Percentiles rank a stretch among this genome's conserved stretches.
These are phyloP conservation scores for Gentiana straminea DNA, from an alignment of 257 asterid genomes.

Conservation along the genomic window DNA sequence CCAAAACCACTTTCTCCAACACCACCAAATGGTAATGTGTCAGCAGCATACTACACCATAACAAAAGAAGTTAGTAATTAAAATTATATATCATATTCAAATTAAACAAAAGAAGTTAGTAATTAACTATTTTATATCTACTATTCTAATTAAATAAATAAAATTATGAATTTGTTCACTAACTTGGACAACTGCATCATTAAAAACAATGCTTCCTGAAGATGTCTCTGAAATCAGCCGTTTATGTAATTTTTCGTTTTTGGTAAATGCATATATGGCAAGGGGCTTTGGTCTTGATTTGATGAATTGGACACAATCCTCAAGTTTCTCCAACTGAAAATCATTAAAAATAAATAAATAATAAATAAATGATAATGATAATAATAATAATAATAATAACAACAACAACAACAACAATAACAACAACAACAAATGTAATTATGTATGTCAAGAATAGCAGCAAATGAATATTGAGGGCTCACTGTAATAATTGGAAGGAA, in stretches of 20 bases:
- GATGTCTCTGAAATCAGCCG: conserved; percentile 37
- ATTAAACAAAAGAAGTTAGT: no score
- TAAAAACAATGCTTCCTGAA: conserved; percentile 59
- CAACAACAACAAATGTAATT: neutral
- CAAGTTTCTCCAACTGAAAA: conserved; percentile 56
- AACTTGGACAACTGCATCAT: conserved; percentile 76
- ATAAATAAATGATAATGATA: no score
- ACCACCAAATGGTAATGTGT: conserved; percentile 74
- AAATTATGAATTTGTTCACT: conserved; percentile 4
- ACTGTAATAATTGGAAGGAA: conserved; percentile 72
- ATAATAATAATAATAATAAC: no score
- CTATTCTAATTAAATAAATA: no score
- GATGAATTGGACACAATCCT: conserved; percentile 55
- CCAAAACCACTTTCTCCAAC: conserved; percentile 77
- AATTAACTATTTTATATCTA: neutral
- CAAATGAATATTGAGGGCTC: conserved; percentile 8
- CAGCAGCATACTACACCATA: conserved; percentile 48
- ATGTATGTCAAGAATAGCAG: neutral
- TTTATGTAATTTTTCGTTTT: conserved; percentile 30
- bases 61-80: neutral
- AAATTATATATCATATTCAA: no score
- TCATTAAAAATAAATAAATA: neutral
- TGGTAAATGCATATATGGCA: conserved; percentile 63
- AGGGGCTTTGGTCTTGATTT: conserved; percentile 52
- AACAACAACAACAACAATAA: neutral